Base-by-base conservation (phyloP, 305 asterid genomes). In the Solanum aculeatissimum region DNA sequence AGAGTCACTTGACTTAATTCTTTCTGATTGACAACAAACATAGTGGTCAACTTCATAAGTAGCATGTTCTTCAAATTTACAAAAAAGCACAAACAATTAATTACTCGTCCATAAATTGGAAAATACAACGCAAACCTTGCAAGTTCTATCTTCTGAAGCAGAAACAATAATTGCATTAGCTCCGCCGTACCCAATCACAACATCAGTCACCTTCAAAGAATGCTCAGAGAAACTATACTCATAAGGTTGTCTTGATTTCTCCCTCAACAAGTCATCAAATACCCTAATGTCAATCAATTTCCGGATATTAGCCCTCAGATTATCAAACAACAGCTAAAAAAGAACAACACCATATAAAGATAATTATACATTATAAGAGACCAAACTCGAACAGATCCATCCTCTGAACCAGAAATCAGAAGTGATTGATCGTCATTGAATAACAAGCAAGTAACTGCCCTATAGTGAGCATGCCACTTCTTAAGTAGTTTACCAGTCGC, bases 361-460 rank as follows among this genome's bases (percentile, higher is more conserved):
- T 21, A 75, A 35, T 84, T 89, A 83, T 93, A 95, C 99, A 91
- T 87, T 89, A 95, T 91, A 83, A 94, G 94, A 8, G 99, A 94
- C 99, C 98, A 97, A 87, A 97, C 98, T 23, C 97, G 94, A 90
- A 97, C 91, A 80, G 90, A 89, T 84, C 98, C 98, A 89, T 97
- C 99, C 84, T 94, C 98, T 1, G 98, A 87, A 87, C 98, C 98
- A 13, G 98, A 97, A 57, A 95, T 89, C 91, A 97, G 85, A 85
- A 97, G 97, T 40, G 98, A 97, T 79, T 95, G 95, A 85, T 97
- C 98, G 72, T 94, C 97, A 77, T 91, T 90, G 88, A 97, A 95
- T 13, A 88, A 86, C 91, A 95, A 87, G 92, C 94, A 93, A 49
- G 92, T 94, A 83, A 97, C 93, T 27, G 91, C 96, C 92, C 97